Conservation (phyloP, 2,329 filamentous ascomycete species). For the Colletotrichum aenigma region DNA sequence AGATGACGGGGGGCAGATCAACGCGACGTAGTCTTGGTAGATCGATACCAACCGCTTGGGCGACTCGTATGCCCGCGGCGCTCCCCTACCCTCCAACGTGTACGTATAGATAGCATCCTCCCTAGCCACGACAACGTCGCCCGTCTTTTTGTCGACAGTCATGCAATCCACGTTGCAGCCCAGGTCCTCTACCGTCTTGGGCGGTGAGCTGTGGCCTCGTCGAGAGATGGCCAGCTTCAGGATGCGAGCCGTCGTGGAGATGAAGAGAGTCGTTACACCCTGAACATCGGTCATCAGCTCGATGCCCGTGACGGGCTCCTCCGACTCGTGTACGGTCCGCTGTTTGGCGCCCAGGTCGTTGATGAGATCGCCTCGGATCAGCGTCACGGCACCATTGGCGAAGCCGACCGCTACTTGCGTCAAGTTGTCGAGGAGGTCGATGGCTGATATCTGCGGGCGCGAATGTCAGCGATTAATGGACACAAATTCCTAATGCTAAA, state of each 20-base stretch:
- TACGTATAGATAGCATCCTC: constrained; percentile 98
- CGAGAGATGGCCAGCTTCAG: constrained; percentile 86
- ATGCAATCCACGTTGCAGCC: constrained; percentile 96
- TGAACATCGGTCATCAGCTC: constrained; percentile 68
- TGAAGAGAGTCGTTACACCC: constrained; percentile 78
- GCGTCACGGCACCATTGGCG: constrained; percentile 90
- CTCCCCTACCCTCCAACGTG: constrained; percentile 80
- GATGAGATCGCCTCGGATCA: constrained; percentile 91
- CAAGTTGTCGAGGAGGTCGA: constrained; percentile 85
- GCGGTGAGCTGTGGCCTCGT: constrained; percentile 86
- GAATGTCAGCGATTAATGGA: neutral
- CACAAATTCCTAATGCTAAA: neutral
- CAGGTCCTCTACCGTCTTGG: constrained; percentile 85
- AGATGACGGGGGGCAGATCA: constrained; percentile 77
- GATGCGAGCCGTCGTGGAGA: constrained; percentile 88
- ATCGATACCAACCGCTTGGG: constrained; percentile 82
- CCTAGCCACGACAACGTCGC: constrained; percentile 88
- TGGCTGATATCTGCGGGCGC: constrained; percentile 74
- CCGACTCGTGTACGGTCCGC: constrained; percentile 92
- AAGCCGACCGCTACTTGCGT: constrained; percentile 95
- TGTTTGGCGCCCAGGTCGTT: constrained; percentile 95
- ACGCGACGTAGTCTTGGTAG: constrained; percentile 83
- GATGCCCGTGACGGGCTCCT: constrained; percentile 93
- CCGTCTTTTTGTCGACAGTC: constrained; percentile 79
- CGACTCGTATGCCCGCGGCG: constrained; percentile 89